Conservation (phyloP, 139 green algal genomes). For the Chlorella sp. region DNA sequence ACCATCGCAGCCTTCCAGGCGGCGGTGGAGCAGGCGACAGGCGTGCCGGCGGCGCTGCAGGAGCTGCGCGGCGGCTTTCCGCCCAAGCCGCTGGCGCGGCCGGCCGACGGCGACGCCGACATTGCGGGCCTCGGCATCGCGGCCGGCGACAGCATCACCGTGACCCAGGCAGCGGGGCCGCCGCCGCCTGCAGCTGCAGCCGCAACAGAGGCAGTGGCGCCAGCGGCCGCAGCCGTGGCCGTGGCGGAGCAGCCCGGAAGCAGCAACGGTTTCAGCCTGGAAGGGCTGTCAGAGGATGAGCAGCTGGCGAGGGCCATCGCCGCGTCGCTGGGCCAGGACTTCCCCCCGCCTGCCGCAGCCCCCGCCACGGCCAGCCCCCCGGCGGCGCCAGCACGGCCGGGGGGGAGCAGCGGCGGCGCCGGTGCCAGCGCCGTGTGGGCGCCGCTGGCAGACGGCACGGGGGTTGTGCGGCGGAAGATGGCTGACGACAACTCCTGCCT, state of each 20-base stretch:
- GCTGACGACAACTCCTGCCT: conserved; percentile 92
- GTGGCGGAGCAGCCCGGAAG: background rate
- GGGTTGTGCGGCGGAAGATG: conserved; percentile 80
- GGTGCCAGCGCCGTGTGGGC: background rate
- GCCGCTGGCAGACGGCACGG: conserved; percentile 57
- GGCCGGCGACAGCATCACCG: conserved; percentile 64
- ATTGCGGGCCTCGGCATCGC: conserved; percentile 40
- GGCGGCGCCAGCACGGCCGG: conserved; percentile 12
- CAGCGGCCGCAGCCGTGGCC: conserved; percentile 5
- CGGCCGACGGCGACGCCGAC: background rate
- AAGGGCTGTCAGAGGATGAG: conserved; percentile 64
- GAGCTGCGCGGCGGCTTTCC: conserved; percentile 74
- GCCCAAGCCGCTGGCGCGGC: conserved; percentile 43
- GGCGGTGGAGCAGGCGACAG: conserved; percentile 44
- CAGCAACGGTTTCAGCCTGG: background rate
- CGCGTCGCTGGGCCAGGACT: conserved; percentile 62
- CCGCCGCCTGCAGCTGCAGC: conserved; percentile 5
- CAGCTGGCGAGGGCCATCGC: conserved; percentile 76
- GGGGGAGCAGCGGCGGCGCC: background rate
- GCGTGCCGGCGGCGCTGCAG: conserved; percentile 42
- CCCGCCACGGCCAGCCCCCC: background rate
- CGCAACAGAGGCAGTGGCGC: background rate
- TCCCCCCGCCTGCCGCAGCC: background rate
- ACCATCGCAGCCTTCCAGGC: conserved; percentile 45
- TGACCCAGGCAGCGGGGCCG: conserved; percentile 28